Evolutionary conservation across 257 asterid species (phyloP), one percentile per base, ranked within the genome.

Genomic region (Jasminum sambac): DNA sequence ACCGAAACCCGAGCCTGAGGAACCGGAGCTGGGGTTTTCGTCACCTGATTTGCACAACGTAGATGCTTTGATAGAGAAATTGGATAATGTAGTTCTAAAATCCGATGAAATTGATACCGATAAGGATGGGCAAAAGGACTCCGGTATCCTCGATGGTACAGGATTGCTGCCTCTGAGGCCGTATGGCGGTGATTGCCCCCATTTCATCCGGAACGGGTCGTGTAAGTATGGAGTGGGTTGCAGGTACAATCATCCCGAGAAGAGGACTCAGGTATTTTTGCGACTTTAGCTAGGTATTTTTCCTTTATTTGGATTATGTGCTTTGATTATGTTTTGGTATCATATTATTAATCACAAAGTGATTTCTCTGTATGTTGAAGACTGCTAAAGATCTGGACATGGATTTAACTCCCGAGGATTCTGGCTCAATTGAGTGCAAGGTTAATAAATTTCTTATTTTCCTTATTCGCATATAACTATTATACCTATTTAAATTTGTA

Each of bases 161-260:
- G 59, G 23, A 11, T 38, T 38, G 70, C 60, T 64, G 60, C 84
- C 87, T 43, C 70, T 79, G 24, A 64, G 87, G 17, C 84, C 86
- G 25, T 69, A 81, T 74, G 82, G 82, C 36, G 81, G 60, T 3
- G 86, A 84, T 55, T 81, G 88, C 70, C 42, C 79, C 58, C 52
- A 71, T 68, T 84, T 73, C 78, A 42, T 81, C 11, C 79, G 75
- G 34, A 84, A 79, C 26, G 86, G 88, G 23, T 40, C 66, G 13
- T 84, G 88, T 76, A 72, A 76, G 55, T 84, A 66, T 57, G 84
- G 82, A 38, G 16, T 50, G 42, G n/a, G n/a, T 41, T 84, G 86
- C 78, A 71, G 63, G 74, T 76, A 67, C 72, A 84, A 78, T 76
- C 88, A 84, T 64, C 86, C 88, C 5, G 61, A n/a, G 14, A 75